Percentiles rank a stretch among this genome's conserved stretches.
Conservation (phyloP, 2,329 filamentous ascomycete genomes). For the Microsporum ferrugineum region DNA sequence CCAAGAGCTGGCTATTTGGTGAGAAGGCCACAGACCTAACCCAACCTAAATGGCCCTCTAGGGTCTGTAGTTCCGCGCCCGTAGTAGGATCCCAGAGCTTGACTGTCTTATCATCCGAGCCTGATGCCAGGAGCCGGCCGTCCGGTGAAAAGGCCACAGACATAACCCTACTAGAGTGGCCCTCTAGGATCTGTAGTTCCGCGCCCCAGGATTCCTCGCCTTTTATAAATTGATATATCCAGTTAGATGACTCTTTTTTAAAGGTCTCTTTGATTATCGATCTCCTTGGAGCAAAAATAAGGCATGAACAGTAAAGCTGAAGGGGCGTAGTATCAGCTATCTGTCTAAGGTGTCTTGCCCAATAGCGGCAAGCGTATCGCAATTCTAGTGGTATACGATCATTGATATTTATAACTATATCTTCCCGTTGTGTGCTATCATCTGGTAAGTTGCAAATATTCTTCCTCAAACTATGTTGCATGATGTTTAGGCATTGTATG, state of each 20-base stretch:
- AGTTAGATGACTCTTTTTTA: background rate
- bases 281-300: background rate
- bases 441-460: constrained; percentile 9
- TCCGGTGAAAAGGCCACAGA: constrained; percentile 10
- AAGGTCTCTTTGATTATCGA: constrained; percentile 5
- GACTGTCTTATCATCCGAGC: constrained; percentile 12
- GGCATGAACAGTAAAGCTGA: constrained; percentile 5
- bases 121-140: constrained; percentile 6
- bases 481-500: constrained; percentile 17
- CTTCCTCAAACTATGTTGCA: constrained; percentile 4
- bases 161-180: constrained; percentile 3
- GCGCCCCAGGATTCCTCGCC: background rate
- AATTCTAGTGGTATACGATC: constrained; percentile 12
- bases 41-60: background rate
- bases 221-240: background rate
- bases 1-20: constrained; percentile 4
- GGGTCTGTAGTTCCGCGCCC: constrained; percentile 41
- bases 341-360: constrained; percentile 14
- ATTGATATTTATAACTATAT: constrained; percentile 1
- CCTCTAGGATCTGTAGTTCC: constrained; percentile 5
- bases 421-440: background rate
- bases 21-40: constrained; percentile 10
- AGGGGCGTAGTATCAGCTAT: constrained; percentile 1
- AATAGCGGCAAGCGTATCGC: constrained; percentile 18
- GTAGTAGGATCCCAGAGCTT: background rate